Conservation (phyloP, 1,139 yeast genomes). For the Suhomyces maxii region DNA sequence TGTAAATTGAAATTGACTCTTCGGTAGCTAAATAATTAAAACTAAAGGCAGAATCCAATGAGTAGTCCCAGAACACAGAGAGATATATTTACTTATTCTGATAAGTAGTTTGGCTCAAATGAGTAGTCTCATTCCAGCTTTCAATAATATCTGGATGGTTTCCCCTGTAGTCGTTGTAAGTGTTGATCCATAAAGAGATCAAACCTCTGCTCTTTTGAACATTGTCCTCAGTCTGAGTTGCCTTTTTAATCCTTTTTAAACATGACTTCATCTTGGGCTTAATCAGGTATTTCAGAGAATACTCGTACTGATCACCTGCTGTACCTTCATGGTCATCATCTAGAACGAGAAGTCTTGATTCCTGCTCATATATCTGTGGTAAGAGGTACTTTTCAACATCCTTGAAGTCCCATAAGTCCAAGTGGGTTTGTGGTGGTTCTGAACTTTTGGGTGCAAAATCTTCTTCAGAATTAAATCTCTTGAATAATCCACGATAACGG, state of each 20-base stretch:
- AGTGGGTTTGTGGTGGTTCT: neutral
- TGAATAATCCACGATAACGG: neutral
- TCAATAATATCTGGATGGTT: slow-evolving; percentile 13
- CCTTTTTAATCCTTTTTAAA: slow-evolving; percentile 17
- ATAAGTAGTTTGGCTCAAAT: neutral
- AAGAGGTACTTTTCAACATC: slow-evolving; percentile 19
- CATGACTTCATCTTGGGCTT: slow-evolving; percentile 20
- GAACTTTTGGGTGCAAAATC: neutral
- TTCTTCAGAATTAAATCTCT: slow-evolving; percentile 3
- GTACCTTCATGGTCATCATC: slow-evolving; percentile 5
- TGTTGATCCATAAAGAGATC: slow-evolving; percentile 23
- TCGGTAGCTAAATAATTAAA: too few relatives aligned
- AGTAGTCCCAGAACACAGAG: too few relatives aligned
- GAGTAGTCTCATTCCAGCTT: neutral
- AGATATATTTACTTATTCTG: neutral
- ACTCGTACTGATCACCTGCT: slow-evolving; percentile 10
- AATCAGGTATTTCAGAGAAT: slow-evolving; percentile 17
- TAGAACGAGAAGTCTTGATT: neutral
- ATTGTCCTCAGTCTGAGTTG: slow-evolving; percentile 10
- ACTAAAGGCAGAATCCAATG: too few relatives aligned
- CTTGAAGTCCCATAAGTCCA: slow-evolving; percentile 20
- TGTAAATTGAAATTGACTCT: too few relatives aligned
- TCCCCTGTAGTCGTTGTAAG: slow-evolving; percentile 18
- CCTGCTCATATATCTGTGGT: slow-evolving; percentile 24
- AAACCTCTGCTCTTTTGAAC: slow-evolving; percentile 21